These are phyloP conservation scores for Epichloe sibirici DNA, from an alignment of 2,329 filamentous ascomycete genomes.

Conservation along the genomic window DNA sequence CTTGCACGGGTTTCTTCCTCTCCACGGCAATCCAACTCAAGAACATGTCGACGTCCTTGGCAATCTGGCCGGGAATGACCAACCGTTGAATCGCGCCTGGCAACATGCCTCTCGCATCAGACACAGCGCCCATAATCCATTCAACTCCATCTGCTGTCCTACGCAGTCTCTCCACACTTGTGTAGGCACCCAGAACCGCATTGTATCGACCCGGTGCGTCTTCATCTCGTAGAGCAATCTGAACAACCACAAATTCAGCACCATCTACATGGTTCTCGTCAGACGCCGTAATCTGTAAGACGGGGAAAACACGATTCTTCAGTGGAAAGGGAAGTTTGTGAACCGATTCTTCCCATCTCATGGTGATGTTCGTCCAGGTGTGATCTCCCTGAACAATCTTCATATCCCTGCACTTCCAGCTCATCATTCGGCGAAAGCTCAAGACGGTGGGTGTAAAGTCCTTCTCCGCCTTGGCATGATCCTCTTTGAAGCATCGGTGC, in stretches of 20 bases:
- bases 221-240: constrained; percentile 31
- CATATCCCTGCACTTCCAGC: constrained; percentile 33
- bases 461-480: constrained; percentile 28
- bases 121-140: constrained; percentile 70
- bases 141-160: constrained; percentile 38
- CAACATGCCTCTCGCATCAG: constrained; percentile 54
- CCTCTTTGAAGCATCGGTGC: constrained; percentile 41
- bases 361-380: constrained; percentile 34
- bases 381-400: constrained; percentile 24
- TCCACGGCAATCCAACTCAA: constrained; percentile 45
- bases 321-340: constrained; percentile 51
- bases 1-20: constrained; percentile 18
- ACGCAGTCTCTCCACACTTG: constrained; percentile 50
- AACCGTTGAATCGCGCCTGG: constrained; percentile 55
- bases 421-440: constrained; percentile 23
- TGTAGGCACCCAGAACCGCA: constrained; percentile 47
- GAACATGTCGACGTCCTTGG: constrained; percentile 61
- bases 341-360: constrained; percentile 50
- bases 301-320: constrained; percentile 52
- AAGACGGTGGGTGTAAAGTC: constrained; percentile 27
- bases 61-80: constrained; percentile 48
- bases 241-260: constrained; percentile 43
- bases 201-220: constrained; percentile 29
- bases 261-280: constrained; percentile 16
- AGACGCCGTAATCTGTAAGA: constrained; percentile 47